Conservation (phyloP, 306 rosid genomes). For the Fragaria ananassa region DNA sequence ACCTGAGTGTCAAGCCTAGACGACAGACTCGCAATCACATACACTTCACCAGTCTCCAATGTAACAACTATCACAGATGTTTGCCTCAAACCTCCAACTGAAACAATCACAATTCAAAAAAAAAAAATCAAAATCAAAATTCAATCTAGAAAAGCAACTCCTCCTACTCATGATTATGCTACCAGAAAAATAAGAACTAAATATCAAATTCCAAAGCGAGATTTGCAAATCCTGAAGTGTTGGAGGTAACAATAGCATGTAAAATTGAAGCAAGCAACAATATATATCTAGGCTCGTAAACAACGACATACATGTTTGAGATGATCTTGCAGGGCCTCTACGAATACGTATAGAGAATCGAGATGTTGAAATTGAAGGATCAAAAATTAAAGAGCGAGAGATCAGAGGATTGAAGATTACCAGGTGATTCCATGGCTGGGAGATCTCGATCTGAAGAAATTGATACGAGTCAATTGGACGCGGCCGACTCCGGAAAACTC, state of each 20-base stretch:
- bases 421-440: slow-evolving; percentile 12
- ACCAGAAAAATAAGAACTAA: not conserved
- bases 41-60: slow-evolving; percentile 76
- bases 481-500: not conserved
- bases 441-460: slow-evolving; percentile 13
- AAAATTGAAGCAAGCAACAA: not conserved
- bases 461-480: not conserved
- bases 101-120: not conserved
- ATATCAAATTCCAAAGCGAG: not conserved
- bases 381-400: not conserved
- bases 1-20: slow-evolving; percentile 69
- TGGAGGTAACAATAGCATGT: not conserved
- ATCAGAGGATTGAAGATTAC: slow-evolving; percentile 10
- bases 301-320: not conserved
- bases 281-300: not conserved
- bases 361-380: not conserved
- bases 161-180: not conserved
- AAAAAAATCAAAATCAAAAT: not conserved
- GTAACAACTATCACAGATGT: slow-evolving; percentile 72
- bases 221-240: not conserved
- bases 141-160: not conserved
- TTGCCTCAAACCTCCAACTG: slow-evolving; percentile 41
- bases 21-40: slow-evolving; percentile 56
- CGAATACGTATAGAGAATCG: not conserved
- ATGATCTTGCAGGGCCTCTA: not conserved